Evolutionary conservation across 2,329 filamentous ascomycete genomes (phyloP), one percentile per base, ranked within the genome.

Genomic region (Colletotrichum euphorbiae): DNA sequence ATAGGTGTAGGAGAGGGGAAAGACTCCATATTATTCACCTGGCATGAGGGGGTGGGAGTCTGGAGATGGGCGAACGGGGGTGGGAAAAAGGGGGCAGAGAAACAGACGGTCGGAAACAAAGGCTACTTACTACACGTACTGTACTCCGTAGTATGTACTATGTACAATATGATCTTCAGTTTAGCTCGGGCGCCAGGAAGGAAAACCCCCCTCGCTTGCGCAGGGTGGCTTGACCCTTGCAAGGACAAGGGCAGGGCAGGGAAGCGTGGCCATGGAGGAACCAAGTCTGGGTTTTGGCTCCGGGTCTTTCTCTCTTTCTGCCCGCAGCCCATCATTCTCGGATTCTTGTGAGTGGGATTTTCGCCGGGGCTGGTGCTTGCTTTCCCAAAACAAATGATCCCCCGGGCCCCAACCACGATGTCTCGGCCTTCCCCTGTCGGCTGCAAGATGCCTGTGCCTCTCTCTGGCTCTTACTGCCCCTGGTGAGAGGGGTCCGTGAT

Each of bases 51-150:
- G 57, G 57, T 28, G 42, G 17, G 40, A 28, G 48, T n/a, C n/a
- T n/a, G 36, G 51, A 40, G 55, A 33, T 40, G 54, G 43, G 54
- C n/a, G 56, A 50, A 48, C 21, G 50, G 40, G 56, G 15, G 54
- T 31, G 55, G n/a, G 48, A 11, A 45, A 36, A 51, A 19, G 46
- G 40, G 45, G 58, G 42, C 13, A 56, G 52, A 67, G 67, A 69
- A 67, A 70, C 64, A 70, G 62, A 63, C 38, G 48, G 68, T 63
- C 68, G 68, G 68, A 69, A 69, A 70, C 69, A 69, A 66, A 70
- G 66, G 66, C 69, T 70, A 69, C 69, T 69, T 67, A 56, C n/a
- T n/a, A n/a, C n/a, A n/a, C n/a, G n/a, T n/a, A n/a, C n/a, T n/a
- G n/a, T n/a, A n/a, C n/a, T n/a, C n/a, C n/a, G n/a, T n/a, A n/a